Evolutionary conservation across 169 alveolate genomes (phyloP), one percentile per base, ranked within the genome.

Genomic region (Plasmodium ovale): DNA sequence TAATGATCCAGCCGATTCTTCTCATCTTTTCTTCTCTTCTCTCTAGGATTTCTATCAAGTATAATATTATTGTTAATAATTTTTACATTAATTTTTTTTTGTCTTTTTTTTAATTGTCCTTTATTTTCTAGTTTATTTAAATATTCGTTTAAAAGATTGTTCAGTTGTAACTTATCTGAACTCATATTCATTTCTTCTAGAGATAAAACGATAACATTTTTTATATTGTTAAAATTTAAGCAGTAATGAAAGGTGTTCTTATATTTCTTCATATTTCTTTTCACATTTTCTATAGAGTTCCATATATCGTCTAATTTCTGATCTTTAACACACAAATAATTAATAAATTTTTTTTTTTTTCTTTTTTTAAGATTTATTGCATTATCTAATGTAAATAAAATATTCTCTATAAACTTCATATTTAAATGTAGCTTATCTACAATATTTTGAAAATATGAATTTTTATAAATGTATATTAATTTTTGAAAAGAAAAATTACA

Each of bases 101-200:
- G 73, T 29, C 74, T 77, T 77, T 64, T 77, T 53, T 62, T 77
- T 62, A 77, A 25, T 27, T 77, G 88, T 1, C 88, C 88, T 37
- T 51, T 49, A 25, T 25, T 77, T 77, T 77, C 88, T 16, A 77
- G 1, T 56, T 77, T 77, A 56, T 59, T 77, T n/a, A 77, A 42
- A 35, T 77, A 49, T 23, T 77, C 88, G 47, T 77, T 77, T 35
- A 77, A 53, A 23, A 77, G 51, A 29, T 77, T 77, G 31, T 77
- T 77, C 53, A 77, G 25, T 77, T 77, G 77, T 19, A 77, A 25
- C 54, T 77, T 77, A 37, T 77, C 88, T n/a, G 88, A 44, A 31
- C 51, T 77, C 88, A 77, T 77, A 25, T 51, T 77, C 88, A 77
- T 77, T 62, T 77, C 88, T 47, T 77, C 88, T 54, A 77, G 62